Conservation (phyloP, 164 flowering plant species). For the Annona cherimola region DNA sequence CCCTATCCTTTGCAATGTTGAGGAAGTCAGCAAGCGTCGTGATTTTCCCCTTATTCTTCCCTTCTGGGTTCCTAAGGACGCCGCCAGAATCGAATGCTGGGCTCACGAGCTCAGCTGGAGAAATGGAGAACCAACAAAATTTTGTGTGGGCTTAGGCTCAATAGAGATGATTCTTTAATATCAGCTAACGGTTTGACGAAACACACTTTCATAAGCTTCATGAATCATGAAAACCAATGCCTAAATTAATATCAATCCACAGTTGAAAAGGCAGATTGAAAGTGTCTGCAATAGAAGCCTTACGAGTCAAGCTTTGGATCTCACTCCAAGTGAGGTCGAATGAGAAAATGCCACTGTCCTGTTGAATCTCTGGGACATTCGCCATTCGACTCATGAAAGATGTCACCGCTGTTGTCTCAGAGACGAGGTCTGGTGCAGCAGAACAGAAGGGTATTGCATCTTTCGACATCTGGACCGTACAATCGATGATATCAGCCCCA, state of each 20-base stretch:
- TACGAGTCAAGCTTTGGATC: slow-evolving; percentile 75
- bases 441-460: slow-evolving; percentile 83
- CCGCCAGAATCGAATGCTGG: slow-evolving; percentile 26
- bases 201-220: background rate
- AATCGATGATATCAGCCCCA: slow-evolving; percentile 90
- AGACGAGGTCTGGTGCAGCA: slow-evolving; percentile 49
- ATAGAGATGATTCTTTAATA: background rate
- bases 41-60: slow-evolving; percentile 15
- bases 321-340: slow-evolving; percentile 86
- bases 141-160: background rate
- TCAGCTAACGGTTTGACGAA: too few species aligned
- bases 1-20: slow-evolving; percentile 13
- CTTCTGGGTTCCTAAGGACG: slow-evolving; percentile 25
- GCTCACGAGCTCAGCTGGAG: slow-evolving; percentile 56
- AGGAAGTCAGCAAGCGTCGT: slow-evolving; percentile 17
- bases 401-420: slow-evolving; percentile 50
- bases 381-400: slow-evolving; percentile 51
- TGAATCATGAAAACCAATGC: background rate
- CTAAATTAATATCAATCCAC: background rate
- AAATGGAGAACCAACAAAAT: background rate
- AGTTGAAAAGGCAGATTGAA: background rate
- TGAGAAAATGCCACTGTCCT: slow-evolving; percentile 56
- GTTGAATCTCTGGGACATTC: slow-evolving; percentile 60
- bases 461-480: slow-evolving; percentile 84
- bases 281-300: slow-evolving; percentile 7